Percentiles rank a stretch among this genome's conserved stretches.
Evolutionary conservation across 2,329 filamentous ascomycete genomes (phyloP).

Genomic region (Penicillium corylophilum): DNA sequence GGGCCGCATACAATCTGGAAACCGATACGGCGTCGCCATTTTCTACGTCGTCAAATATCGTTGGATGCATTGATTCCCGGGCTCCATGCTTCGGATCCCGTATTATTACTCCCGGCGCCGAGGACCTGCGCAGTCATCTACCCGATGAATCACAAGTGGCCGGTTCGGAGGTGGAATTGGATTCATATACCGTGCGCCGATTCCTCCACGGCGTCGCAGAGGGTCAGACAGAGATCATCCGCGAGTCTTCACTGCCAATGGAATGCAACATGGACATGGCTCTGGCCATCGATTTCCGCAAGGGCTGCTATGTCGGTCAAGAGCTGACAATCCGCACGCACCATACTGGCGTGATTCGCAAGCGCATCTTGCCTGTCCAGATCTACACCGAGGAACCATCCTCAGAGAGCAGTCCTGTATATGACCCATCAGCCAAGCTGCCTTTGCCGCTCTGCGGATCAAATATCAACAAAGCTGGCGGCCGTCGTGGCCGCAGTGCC

Average conservation of each 20-base stretch:
- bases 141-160: slow-evolving; percentile 40
- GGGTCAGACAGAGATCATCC: slow-evolving; percentile 74
- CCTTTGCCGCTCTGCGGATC: slow-evolving; percentile 39
- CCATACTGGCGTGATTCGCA: slow-evolving; percentile 89
- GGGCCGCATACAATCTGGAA: slow-evolving; percentile 42
- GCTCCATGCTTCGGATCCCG: slow-evolving; percentile 43
- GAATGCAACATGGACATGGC: slow-evolving; percentile 88
- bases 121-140: slow-evolving; percentile 32
- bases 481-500: slow-evolving; percentile 62
- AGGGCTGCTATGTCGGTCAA: slow-evolving; percentile 96
- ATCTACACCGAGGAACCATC: slow-evolving; percentile 58
- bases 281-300: slow-evolving; percentile 84
- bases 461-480: slow-evolving; percentile 55
- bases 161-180: slow-evolving; percentile 51
- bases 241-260: slow-evolving; percentile 72
- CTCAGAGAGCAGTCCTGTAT: slow-evolving; percentile 52
- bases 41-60: slow-evolving; percentile 25
- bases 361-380: slow-evolving; percentile 78
- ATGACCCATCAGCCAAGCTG: slow-evolving; percentile 29
- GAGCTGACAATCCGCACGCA: slow-evolving; percentile 94
- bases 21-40: slow-evolving; percentile 33
- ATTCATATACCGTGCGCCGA: slow-evolving; percentile 70
- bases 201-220: slow-evolving; percentile 82
- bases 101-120: slow-evolving; percentile 38
- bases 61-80: slow-evolving; percentile 40